Percentiles rank a stretch among this genome's conserved stretches.
Evolutionary conservation across 2,329 filamentous ascomycete species (phyloP).

Genomic region (Aulographum hederae): DNA sequence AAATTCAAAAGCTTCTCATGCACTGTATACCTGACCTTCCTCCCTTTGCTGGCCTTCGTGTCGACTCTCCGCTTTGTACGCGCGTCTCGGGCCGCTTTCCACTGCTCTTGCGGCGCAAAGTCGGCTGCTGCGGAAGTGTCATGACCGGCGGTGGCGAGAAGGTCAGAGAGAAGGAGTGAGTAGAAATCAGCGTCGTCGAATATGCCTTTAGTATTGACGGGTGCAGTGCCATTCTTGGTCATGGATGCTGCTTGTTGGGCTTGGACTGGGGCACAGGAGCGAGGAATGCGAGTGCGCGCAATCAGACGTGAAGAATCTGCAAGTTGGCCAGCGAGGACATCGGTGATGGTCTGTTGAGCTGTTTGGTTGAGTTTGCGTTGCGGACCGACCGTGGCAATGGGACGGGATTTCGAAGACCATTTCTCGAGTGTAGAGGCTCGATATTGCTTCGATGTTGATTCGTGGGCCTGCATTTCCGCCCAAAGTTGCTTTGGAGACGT

Average conservation of each 20-base stretch:
- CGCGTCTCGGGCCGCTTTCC: slow-evolving; percentile 53
- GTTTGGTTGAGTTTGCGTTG: slow-evolving; percentile 39
- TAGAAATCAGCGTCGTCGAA: slow-evolving; percentile 96
- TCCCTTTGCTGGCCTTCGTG: slow-evolving; percentile 84
- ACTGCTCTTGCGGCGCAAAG: slow-evolving; percentile 22
- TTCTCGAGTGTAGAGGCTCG: slow-evolving; percentile 65
- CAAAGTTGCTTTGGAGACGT: slow-evolving; percentile 51
- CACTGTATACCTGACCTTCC: slow-evolving; percentile 85
- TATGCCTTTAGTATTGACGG: slow-evolving; percentile 28
- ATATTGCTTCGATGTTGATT: slow-evolving; percentile 38
- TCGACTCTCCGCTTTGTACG: slow-evolving; percentile 80
- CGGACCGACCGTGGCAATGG: slow-evolving; percentile 33
- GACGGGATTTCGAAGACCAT: slow-evolving; percentile 68
- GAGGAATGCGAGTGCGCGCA: slow-evolving; percentile 49
- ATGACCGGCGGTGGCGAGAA: slow-evolving; percentile 72
- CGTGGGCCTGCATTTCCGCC: slow-evolving; percentile 49
- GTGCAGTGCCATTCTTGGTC: slow-evolving; percentile 26
- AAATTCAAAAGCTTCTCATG: slow-evolving; percentile 98
- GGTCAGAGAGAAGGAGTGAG: slow-evolving; percentile 76
- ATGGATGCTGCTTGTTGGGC: slow-evolving; percentile 17
- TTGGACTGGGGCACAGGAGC: slow-evolving; percentile 61
- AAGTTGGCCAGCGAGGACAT: slow-evolving; percentile 51
- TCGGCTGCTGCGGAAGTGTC: slow-evolving; percentile 35
- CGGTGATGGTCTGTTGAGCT: slow-evolving; percentile 43
- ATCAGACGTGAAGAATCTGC: slow-evolving; percentile 46